Evolutionary conservation across 2,329 filamentous ascomycete genomes (phyloP).

Genomic region (Aspergillus arachidicola): DNA sequence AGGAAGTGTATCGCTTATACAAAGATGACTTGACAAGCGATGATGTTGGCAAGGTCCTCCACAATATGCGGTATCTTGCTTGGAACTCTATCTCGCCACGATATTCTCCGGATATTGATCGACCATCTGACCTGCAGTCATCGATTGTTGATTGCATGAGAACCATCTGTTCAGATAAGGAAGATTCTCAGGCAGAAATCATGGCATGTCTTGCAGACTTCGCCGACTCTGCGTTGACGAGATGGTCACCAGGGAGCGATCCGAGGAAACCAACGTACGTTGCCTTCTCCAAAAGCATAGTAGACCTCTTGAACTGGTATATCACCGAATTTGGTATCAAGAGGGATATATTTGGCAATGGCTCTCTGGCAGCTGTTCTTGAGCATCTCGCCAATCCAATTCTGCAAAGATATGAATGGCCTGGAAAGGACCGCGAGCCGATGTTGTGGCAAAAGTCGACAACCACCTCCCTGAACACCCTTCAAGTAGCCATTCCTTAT

Average conservation of each 20-base stretch:
- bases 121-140: slow-evolving; percentile 39
- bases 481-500: slow-evolving; percentile 66
- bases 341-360: slow-evolving; percentile 69
- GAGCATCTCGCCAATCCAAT: slow-evolving; percentile 71
- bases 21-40: slow-evolving; percentile 64
- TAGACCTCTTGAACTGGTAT: slow-evolving; percentile 63
- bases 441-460: slow-evolving; percentile 82
- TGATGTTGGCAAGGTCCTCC: slow-evolving; percentile 68
- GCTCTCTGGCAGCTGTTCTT: slow-evolving; percentile 67
- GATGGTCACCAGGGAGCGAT: slow-evolving; percentile 40
- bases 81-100: slow-evolving; percentile 62
- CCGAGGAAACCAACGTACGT: slow-evolving; percentile 74
- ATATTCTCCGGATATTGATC: slow-evolving; percentile 44
- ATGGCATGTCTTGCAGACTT: slow-evolving; percentile 64
- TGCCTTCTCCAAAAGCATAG: slow-evolving; percentile 81
- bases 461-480: slow-evolving; percentile 66
- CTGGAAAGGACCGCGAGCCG: slow-evolving; percentile 68
- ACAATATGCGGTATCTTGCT: slow-evolving; percentile 70
- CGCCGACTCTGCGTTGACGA: slow-evolving; percentile 59
- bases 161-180: slow-evolving; percentile 40
- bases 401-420: slow-evolving; percentile 77
- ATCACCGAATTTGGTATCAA: slow-evolving; percentile 50
- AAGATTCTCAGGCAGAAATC: slow-evolving; percentile 39
- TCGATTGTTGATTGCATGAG: slow-evolving; percentile 39
- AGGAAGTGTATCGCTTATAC: slow-evolving; percentile 77